These are phyloP conservation scores for Xylaria sp. DNA, from an alignment of 2,329 filamentous ascomycete genomes.

Conservation along the genomic window DNA sequence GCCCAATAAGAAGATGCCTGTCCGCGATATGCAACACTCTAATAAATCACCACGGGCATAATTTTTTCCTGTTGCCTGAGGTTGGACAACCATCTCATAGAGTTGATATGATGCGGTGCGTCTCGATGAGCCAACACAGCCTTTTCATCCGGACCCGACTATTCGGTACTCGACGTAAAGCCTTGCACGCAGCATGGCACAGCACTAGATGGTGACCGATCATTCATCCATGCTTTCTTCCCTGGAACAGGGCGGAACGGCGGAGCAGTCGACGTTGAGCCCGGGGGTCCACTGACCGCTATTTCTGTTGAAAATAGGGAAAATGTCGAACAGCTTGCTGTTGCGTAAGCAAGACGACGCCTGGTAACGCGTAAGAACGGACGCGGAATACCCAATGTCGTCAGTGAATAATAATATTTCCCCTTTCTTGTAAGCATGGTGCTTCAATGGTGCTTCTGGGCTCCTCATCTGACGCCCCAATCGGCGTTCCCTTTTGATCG, in stretches of 20 bases:
- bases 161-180: no score
- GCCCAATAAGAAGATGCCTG: constrained; percentile 13
- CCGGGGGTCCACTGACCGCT: constrained; percentile 13
- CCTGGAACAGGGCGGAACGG: not conserved
- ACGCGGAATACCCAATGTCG: not conserved
- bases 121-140: not conserved
- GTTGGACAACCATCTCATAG: not conserved
- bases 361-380: constrained; percentile 2
- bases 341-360: constrained; percentile 16
- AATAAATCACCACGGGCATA: not conserved
- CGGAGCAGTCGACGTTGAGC: not conserved
- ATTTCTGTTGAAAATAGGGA: not conserved
- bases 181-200: no score
- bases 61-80: not conserved
- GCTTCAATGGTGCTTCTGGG: not conserved
- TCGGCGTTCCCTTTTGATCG: not conserved
- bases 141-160: no score
- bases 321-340: not conserved
- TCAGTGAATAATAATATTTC: not conserved
- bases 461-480: constrained; percentile 10
- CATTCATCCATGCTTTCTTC: no score
- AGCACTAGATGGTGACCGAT: no score
- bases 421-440: not conserved
- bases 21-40: not conserved
- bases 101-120: not conserved